phyloP scores from a whole-genome alignment of 2,329 filamentous ascomycete species.

The Cercospora nicotianae region DNA sequence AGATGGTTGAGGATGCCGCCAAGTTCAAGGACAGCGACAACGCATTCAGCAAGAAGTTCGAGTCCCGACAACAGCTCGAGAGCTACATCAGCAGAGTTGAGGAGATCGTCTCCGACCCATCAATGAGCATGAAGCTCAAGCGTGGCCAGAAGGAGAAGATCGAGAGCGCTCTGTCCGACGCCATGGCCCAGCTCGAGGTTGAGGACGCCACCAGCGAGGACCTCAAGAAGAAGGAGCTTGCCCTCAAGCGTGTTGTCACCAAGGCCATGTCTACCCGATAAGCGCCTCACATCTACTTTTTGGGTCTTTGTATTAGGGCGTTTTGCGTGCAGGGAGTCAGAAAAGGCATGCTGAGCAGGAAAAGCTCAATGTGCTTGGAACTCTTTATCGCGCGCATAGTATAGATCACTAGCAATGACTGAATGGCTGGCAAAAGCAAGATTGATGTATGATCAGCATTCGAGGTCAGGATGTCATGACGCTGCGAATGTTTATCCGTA shows the following conservation, averaged over 20 bases:
- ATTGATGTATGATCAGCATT: conserved; percentile 31
- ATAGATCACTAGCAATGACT: conserved; percentile 31
- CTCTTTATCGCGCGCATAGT: conserved; percentile 23
- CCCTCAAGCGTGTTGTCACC: conserved; percentile 95
- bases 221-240: conserved; percentile 99
- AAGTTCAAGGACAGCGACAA: conserved; percentile 99
- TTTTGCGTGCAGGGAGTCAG: conserved; percentile 26
- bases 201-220: conserved; percentile 90
- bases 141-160: conserved; percentile 99
- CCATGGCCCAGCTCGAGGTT: conserved; percentile 96
- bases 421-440: conserved; percentile 29
- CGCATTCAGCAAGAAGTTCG: conserved; percentile 98
- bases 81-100: conserved; percentile 98
- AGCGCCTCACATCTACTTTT: conserved; percentile 21
- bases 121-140: conserved; percentile 95
- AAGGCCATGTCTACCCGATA: conserved; percentile 59
- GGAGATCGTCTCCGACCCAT: conserved; percentile 97
- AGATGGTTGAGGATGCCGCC: conserved; percentile 95
- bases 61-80: conserved; percentile 98
- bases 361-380: conserved; percentile 22
- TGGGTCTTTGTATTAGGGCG: conserved; percentile 26
- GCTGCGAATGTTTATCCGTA: conserved; percentile 26
- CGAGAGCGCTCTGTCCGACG: conserved; percentile 92
- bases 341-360: conserved; percentile 24
- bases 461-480: conserved; percentile 24